Percentiles rank a stretch among this genome's conserved stretches.
Conservation (phyloP, 805 yeast species). For the Wickerhamiella parazyma region DNA sequence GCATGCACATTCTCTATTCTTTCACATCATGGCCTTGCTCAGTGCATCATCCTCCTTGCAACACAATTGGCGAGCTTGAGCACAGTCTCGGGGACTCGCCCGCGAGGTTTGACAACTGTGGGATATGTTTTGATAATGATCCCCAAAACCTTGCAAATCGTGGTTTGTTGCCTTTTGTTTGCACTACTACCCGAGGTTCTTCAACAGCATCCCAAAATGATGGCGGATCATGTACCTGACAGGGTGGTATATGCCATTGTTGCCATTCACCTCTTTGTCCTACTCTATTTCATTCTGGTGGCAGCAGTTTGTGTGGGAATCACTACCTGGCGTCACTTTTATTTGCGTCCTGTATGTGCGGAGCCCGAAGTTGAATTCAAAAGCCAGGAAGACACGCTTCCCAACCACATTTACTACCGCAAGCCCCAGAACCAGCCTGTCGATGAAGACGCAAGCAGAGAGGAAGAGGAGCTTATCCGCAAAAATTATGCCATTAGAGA, state of each 20-base stretch:
- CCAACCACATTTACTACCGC: constrained; percentile 2
- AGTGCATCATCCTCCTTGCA: neutral
- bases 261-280: neutral
- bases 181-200: neutral
- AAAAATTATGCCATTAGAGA: constrained; percentile 2
- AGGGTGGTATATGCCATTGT: neutral
- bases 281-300: neutral
- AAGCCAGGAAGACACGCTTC: neutral
- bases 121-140: constrained; percentile 2
- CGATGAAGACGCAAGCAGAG: neutral
- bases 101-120: constrained; percentile 1
- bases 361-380: neutral
- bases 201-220: neutral
- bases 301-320: neutral
- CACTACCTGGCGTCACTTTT: constrained; percentile 5
- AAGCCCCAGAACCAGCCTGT: constrained; percentile 3
- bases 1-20: neutral
- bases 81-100: neutral
- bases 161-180: neutral
- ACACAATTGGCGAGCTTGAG: neutral
- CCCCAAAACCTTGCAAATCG: neutral
- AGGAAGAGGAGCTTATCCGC: neutral
- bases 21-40: neutral
- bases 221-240: neutral
- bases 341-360: neutral